Evolutionary conservation across 176 grass and related monocot genomes (phyloP), one percentile per base, ranked within the genome.

Genomic region (Eragrostis curvula): DNA sequence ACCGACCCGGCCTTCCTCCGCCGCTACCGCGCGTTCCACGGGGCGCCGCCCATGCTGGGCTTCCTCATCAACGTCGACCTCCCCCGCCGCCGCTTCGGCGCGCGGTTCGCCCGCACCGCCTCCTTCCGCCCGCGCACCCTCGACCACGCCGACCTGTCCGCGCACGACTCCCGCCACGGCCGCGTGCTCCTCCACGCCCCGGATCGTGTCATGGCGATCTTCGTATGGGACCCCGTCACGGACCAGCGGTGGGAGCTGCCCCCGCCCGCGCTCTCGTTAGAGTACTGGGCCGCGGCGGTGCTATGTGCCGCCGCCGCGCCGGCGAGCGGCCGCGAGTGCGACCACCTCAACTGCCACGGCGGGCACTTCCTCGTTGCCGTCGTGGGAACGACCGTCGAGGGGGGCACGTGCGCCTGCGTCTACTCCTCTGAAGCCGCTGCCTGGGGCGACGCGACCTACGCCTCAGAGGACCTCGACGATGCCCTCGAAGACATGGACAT

Each of bases 101-200:
- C 15, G 16, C 57, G 17, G 52, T 77, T 78, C 74, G 28, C 49
- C 83, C 29, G 20, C 65, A 60, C 74, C 66, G 50, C 74, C 41
- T 9, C 74, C 74, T 85, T 85, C 74, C 42, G 83, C 65, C 52
- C 74, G 3, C 51, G 27, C 21, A 18, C 20, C 73, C 43, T 16
- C 43, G 42, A 78, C 43, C 29, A 49, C 53, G 3, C 2, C 28
- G 28, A 45, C 53, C 25, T n/a, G 53, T 5, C 5, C 43, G 53
- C 13, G 66, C 64, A 17, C 65, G 83, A 85, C 74, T 20, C 74
- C 42, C 83, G 74, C 83, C 83, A 85, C 65, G 65, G 83, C 42
- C 74, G 74, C 52, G 51, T 85, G 51, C 74, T 85, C 44, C 9
- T 79, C 75, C 5, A 9, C 59, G 1, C 18, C 59, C 0, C 1